Base-by-base conservation (phyloP, 2,329 filamentous ascomycete species). In the Cladophialophora chaetospira region DNA sequence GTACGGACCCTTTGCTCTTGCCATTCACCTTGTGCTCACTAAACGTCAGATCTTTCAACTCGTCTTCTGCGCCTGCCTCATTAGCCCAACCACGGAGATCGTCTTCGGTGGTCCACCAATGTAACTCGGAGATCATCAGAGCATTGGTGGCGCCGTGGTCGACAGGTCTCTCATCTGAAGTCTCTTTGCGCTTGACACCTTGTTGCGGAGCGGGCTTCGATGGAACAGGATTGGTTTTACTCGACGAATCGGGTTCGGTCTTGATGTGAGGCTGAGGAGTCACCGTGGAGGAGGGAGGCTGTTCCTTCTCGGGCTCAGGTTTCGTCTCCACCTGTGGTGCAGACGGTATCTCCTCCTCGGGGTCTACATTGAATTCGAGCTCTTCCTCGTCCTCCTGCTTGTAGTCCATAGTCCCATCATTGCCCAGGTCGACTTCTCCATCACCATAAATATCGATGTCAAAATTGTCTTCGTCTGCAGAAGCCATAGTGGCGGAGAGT, bases 21-120 rank as follows among this genome's bases (percentile, higher is more conserved):
- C 94, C 94, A 66, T 99, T 99, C 45, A 97, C 92, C 72, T 99
- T 99, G 75, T 97, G 94, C 72, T 99, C 94, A 68, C 91, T 97
- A 72, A 97, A 99, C 0, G 92, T 96, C 49, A 99, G 85, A 60
- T 97, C 94, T 67, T 89, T 91, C 15, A 97, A 77, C 68, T 96
- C 90, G 43, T 87, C 82, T 71, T 97, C 94, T 65, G 85, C 89
- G 2, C 82, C 83, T n/a, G 88, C 89, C 63, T 89, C 82, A 63
- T 86, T 85, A 21, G 88, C 81, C 89, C 91, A 97, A 48, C 88
- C 89, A 51, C 94, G 88, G 55, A 99, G 84, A 66, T 97, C 91
- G 69, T 99, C 94, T 70, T 99, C 94, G 2, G 89, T 96, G 26
- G 87, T 92, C 93, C 93, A 97, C 94, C 94, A 99, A 72, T 89